These are phyloP conservation scores for Discostella stelligera DNA, from an alignment of 352 stramenopile species.

Conservation along the genomic window DNA sequence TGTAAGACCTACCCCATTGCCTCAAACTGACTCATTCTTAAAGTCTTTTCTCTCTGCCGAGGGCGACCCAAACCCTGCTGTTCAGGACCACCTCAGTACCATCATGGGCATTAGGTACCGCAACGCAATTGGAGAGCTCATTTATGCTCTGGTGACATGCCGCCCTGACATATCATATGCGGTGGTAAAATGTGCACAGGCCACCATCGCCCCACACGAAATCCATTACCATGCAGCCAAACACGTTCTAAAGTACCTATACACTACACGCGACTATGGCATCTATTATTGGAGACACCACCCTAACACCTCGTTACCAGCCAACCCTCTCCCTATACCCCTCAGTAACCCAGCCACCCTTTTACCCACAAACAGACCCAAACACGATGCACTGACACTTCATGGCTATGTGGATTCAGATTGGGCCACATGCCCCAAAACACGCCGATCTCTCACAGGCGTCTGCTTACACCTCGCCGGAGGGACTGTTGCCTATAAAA, in stretches of 20 bases:
- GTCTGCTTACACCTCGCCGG: neutral
- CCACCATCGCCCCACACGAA: neutral
- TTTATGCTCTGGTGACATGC: constrained; percentile 28
- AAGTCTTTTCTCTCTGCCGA: neutral
- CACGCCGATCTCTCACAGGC: neutral
- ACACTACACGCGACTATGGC: neutral
- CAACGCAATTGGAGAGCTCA: constrained; percentile 41
- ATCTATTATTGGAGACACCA: constrained; percentile 13
- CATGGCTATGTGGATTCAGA: constrained; percentile 1
- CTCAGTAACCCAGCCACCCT: constrained; percentile 3
- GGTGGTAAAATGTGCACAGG: constrained; percentile 6
- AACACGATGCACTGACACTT: too few species aligned
- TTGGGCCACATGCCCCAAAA: constrained; percentile 23
- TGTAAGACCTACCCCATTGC: neutral
- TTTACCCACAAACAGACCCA: neutral
- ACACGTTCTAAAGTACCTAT: constrained; percentile 2
- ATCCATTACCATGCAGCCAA: neutral
- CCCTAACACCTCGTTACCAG: neutral
- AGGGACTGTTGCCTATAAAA: neutral
- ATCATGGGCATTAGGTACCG: constrained; percentile 30
- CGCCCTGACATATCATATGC: constrained; percentile 11
- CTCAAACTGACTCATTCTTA: neutral
- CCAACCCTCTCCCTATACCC: neutral
- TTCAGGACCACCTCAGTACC: constrained; percentile 9
- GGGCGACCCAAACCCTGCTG: neutral